These are phyloP conservation scores for Candida rishiriensis DNA, from an alignment of 805 yeast species.

Conservation along the genomic window DNA sequence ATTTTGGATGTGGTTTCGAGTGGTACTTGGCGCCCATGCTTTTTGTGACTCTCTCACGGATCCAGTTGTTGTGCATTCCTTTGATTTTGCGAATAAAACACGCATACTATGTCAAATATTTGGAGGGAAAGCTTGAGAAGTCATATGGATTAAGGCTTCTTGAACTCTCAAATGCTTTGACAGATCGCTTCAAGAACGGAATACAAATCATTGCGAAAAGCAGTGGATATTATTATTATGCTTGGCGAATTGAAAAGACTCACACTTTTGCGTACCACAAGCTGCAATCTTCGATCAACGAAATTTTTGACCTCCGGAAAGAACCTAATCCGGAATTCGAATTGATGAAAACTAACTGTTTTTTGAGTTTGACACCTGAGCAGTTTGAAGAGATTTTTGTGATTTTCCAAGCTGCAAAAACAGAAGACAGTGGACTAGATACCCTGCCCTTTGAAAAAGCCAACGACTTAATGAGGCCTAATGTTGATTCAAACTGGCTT, in stretches of 20 bases:
- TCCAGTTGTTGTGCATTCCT: conserved; percentile 6
- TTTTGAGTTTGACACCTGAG: conserved; percentile 2
- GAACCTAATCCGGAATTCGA: conserved; percentile 4
- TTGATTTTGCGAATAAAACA: conserved; percentile 11
- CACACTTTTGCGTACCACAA: conserved; percentile 12
- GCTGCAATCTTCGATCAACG: neutral
- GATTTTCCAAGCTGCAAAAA: neutral
- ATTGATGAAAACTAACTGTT: conserved; percentile 1
- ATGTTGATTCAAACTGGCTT: too few relatives aligned
- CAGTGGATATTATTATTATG: conserved; percentile 17
- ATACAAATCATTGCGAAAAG: conserved; percentile 6
- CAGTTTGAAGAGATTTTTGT: conserved; percentile 1
- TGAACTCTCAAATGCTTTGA: neutral
- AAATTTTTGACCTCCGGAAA: conserved; percentile 5
- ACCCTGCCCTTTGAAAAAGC: neutral
- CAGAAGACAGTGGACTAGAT: neutral
- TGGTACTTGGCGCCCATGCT: conserved; percentile 37
- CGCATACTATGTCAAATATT: conserved; percentile 4
- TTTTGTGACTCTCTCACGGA: conserved; percentile 6
- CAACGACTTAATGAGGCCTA: too few relatives aligned
- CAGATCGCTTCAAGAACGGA: neutral
- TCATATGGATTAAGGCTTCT: conserved; percentile 1
- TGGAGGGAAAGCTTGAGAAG: conserved; percentile 8
- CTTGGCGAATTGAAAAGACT: conserved; percentile 19
- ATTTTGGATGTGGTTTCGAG: conserved; percentile 41